These are phyloP conservation scores for Volvox reticuliferus DNA, from an alignment of 139 green algal genomes.

Conservation along the genomic window DNA sequence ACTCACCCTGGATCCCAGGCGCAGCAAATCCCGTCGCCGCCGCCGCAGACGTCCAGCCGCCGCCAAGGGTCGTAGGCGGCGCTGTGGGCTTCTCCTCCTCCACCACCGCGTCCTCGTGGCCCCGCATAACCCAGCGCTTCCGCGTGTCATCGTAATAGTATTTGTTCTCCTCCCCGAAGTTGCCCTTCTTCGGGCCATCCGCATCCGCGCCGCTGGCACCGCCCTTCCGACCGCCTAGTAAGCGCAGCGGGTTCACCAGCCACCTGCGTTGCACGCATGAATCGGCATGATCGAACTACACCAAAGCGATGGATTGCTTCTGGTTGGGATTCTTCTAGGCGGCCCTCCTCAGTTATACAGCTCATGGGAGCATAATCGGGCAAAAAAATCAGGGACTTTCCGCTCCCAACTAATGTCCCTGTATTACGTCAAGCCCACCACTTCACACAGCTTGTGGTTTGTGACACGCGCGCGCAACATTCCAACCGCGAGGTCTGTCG, in stretches of 20 bases:
- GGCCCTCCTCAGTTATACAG: too few relatives aligned
- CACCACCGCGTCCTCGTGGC: conserved; percentile 32
- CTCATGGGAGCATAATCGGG: too few relatives aligned
- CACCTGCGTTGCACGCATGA: not conserved
- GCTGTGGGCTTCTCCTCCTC: conserved; percentile 7
- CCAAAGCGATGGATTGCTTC: too few relatives aligned
- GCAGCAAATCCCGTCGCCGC: not conserved
- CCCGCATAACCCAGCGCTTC: conserved; percentile 49
- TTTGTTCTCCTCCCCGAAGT: conserved; percentile 39
- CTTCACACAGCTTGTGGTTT: too few relatives aligned
- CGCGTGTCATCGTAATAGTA: conserved; percentile 44
- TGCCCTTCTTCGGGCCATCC: conserved; percentile 37
- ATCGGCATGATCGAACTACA: too few relatives aligned
- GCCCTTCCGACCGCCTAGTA: conserved; percentile 29
- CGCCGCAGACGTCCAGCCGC: not conserved
- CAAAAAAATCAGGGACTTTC: too few relatives aligned
- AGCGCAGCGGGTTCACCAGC: conserved; percentile 27
- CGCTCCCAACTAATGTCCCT: too few relatives aligned
- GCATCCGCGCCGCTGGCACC: not conserved
- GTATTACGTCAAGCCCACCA: too few relatives aligned
- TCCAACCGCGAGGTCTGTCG: too few relatives aligned
- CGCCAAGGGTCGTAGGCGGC: conserved; percentile 28
- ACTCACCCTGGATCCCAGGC: not conserved
- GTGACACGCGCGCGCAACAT: too few relatives aligned
- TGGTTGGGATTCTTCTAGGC: too few relatives aligned